Evolutionary conservation across 345 rosid genomes (phyloP).

Genomic region (Eutrema yunnanense): DNA sequence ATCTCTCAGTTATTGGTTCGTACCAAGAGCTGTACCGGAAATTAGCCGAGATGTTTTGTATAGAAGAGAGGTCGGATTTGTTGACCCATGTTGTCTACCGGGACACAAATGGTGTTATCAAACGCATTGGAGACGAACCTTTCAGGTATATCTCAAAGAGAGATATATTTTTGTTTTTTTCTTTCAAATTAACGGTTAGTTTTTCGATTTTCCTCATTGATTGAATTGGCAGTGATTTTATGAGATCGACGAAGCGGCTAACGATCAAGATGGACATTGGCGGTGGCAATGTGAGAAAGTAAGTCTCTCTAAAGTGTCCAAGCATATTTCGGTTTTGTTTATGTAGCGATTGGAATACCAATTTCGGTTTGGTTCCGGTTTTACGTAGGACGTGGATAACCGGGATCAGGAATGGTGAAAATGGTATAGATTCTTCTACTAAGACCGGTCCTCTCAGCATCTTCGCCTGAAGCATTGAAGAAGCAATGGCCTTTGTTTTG

Average conservation of each 20-base stretch:
- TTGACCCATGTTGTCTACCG: conserved; percentile 58
- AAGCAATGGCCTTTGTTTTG: not conserved
- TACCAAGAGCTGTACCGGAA: conserved; percentile 66
- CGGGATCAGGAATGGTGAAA: conserved; percentile 51
- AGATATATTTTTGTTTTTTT: too few species aligned
- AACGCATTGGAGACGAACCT: conserved; percentile 69
- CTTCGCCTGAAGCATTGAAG: conserved; percentile 39
- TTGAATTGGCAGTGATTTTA: conserved; percentile 48
- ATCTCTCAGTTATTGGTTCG: conserved; percentile 65
- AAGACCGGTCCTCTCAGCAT: conserved; percentile 77
- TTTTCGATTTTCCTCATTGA: not conserved
- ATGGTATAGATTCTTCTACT: conserved; percentile 50
- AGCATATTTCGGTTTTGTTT: not conserved
- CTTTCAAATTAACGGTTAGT: not conserved
- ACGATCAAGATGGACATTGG: conserved; percentile 57
- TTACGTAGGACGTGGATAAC: conserved; percentile 61
- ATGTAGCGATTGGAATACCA: not conserved
- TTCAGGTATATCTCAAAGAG: conserved; percentile 55
- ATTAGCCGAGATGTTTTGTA: conserved; percentile 70
- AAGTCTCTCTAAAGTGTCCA: conserved; percentile 1
- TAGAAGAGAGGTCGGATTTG: conserved; percentile 62
- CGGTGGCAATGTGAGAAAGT: conserved; percentile 53
- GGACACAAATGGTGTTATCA: conserved; percentile 55
- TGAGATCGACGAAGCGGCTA: conserved; percentile 59
- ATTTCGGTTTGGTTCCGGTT: conserved; percentile 12